phyloP scores from a whole-genome alignment of 2,329 filamentous ascomycete species.

The Phoma herbarum region DNA sequence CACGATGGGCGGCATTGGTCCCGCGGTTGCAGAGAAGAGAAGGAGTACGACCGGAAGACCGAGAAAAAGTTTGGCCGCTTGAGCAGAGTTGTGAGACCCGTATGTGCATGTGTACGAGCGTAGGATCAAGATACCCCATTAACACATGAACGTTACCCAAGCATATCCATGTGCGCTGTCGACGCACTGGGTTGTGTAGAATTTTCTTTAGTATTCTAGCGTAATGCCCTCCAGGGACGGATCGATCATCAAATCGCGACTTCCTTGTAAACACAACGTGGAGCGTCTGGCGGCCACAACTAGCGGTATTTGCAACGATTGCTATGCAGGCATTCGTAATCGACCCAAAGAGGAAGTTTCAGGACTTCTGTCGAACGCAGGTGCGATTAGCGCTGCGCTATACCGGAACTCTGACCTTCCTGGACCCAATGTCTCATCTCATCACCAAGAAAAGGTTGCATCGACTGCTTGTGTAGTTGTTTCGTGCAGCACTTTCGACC shows the following conservation, averaged over 20 bases:
- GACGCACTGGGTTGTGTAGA: neutral
- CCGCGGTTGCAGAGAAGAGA: slow-evolving; percentile 9
- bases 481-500: neutral
- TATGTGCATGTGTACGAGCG: neutral
- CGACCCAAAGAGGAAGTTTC: neutral
- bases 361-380: neutral
- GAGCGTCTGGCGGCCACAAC: neutral
- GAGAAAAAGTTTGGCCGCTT: slow-evolving; percentile 8
- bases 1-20: slow-evolving; percentile 16
- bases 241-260: neutral
- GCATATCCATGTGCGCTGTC: neutral
- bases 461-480: neutral
- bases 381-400: neutral
- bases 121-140: neutral
- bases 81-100: neutral
- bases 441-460: neutral
- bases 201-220: neutral
- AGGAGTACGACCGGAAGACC: slow-evolving; percentile 7
- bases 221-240: neutral
- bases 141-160: neutral
- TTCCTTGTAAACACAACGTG: neutral
- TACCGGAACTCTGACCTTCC: neutral
- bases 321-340: neutral
- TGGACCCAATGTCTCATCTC: neutral
- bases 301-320: neutral